Percentiles rank a stretch among this genome's conserved stretches.
These are phyloP conservation scores for Pleurotus tuoliensis DNA, from an alignment of 768 basidiomycete genomes.

Conservation along the genomic window DNA sequence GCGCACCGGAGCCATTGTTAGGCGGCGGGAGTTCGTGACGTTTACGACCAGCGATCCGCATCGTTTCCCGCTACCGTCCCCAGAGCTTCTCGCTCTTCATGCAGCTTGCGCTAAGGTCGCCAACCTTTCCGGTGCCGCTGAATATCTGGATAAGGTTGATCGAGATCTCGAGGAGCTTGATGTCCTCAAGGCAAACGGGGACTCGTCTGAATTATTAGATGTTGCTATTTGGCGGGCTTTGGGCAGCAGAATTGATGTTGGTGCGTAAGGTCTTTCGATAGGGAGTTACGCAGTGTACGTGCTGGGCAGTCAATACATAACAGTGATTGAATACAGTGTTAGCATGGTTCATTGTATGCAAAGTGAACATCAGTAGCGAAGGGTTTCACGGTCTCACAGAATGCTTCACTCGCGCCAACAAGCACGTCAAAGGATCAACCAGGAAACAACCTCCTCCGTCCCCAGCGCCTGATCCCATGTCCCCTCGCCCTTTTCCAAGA, in stretches of 20 bases:
- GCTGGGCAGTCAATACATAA: too few relatives aligned
- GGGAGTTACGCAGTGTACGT: too few relatives aligned
- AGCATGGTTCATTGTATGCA: too few relatives aligned
- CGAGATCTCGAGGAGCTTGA: conserved; percentile 18
- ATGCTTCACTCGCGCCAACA: neutral
- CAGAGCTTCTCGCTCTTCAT: conserved; percentile 24
- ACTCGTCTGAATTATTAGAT: too few relatives aligned
- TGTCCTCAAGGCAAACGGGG: too few relatives aligned
- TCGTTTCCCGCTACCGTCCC: conserved; percentile 20
- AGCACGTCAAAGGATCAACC: neutral
- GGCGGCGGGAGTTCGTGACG: neutral
- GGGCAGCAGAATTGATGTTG: too few relatives aligned
- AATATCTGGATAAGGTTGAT: conserved; percentile 24
- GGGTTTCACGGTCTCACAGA: too few relatives aligned
- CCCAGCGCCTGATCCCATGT: conserved; percentile 1
- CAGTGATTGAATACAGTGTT: too few relatives aligned
- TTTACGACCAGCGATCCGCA: neutral
- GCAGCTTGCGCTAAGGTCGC: conserved; percentile 32
- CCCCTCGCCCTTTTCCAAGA: neutral
- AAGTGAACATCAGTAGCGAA: too few relatives aligned
- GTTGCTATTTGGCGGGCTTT: too few relatives aligned
- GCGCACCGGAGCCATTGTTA: neutral
- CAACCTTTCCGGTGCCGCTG: conserved; percentile 30
- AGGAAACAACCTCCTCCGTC: neutral
- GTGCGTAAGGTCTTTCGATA: too few relatives aligned